A percentile compares a stretch with the other conserved stretches of the same genome.
Conservation (phyloP, 345 rosid species). For the Salix caprea region DNA sequence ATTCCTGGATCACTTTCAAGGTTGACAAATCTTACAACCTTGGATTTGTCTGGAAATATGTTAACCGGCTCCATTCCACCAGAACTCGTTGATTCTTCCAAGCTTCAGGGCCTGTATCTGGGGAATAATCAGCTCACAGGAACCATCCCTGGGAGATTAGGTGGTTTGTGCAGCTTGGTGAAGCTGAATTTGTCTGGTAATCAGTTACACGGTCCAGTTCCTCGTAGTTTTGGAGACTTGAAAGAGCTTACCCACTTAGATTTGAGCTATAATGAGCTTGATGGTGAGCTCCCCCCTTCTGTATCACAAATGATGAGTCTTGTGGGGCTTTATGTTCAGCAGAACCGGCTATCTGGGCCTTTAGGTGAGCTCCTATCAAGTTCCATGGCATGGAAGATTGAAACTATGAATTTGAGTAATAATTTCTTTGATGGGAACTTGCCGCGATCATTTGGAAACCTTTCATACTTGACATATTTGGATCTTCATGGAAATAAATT, state of each 20-base stretch:
- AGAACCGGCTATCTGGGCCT: constrained; percentile 54
- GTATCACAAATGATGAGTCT: constrained; percentile 53
- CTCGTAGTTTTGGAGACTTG: constrained; percentile 63
- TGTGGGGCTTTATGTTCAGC: constrained; percentile 68
- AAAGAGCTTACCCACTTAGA: constrained; percentile 73
- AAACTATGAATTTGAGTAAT: constrained; percentile 54
- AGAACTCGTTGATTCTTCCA: constrained; percentile 50
- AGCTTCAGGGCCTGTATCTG: constrained; percentile 78
- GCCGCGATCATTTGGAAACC: constrained; percentile 59
- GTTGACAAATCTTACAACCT: constrained; percentile 56
- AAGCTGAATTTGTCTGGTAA: constrained; percentile 73
- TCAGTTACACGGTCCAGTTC: constrained; percentile 51
- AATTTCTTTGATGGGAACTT: constrained; percentile 52
- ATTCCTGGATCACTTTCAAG: constrained; percentile 70
- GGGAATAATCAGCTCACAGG: constrained; percentile 70
- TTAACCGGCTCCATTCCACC: constrained; percentile 62
- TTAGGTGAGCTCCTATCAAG: constrained; percentile 37
- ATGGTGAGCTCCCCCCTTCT: constrained; percentile 67
- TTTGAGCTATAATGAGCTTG: constrained; percentile 60
- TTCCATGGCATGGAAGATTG: constrained; percentile 60
- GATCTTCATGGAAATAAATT: constrained; percentile 62
- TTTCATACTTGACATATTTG: constrained; percentile 55
- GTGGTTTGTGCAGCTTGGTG: constrained; percentile 56
- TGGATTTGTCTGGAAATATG: constrained; percentile 71
- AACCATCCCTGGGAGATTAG: constrained; percentile 61